Evolutionary conservation across 345 rosid species (phyloP).

Genomic region (Populus nigra): DNA sequence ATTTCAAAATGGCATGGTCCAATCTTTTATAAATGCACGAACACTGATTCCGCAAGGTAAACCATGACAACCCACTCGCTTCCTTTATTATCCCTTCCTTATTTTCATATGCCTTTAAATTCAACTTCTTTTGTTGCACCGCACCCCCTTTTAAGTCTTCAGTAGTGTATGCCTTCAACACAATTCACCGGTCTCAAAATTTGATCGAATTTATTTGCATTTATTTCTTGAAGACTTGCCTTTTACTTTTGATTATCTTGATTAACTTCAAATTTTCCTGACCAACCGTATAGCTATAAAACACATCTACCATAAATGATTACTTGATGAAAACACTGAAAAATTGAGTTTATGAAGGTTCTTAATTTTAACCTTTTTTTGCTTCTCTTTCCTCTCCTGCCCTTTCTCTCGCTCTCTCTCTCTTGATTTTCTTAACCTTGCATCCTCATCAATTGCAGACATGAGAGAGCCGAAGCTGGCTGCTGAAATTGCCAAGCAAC

Average conservation of each 20-base stretch:
- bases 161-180: no score
- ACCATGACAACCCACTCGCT: background rate
- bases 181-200: no score
- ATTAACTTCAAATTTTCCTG: no score
- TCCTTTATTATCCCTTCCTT: no score
- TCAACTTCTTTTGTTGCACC: no score
- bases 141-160: no score
- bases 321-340: background rate
- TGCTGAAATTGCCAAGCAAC: constrained; percentile 86
- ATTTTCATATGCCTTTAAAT: no score
- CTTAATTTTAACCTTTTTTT: background rate
- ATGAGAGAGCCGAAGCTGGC: constrained; percentile 73
- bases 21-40: constrained; percentile 82
- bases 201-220: no score
- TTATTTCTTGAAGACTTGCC: no score
- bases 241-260: background rate
- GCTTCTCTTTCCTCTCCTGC: background rate
- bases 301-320: background rate
- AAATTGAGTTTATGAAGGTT: background rate
- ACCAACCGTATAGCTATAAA: no score
- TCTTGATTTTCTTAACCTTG: background rate
- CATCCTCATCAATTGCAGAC: constrained; percentile 41
- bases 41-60: constrained; percentile 74
- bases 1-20: constrained; percentile 95
- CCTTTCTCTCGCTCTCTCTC: constrained; percentile 8